A percentile compares a stretch with the other conserved stretches of the same genome.
Conservation (phyloP, 306 rosid species). For the Leucaena leucocephala region DNA sequence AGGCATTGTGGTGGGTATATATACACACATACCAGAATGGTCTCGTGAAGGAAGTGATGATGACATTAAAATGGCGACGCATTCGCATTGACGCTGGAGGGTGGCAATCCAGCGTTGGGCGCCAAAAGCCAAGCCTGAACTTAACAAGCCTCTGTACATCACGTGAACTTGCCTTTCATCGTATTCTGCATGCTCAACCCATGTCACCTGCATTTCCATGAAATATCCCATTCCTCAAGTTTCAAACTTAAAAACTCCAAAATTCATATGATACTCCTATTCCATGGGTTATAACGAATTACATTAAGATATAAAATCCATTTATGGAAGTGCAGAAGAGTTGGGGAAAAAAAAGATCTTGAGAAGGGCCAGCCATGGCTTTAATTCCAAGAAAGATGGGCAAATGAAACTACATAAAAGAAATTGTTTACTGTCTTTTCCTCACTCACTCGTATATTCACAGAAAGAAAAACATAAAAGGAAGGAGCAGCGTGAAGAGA, state of each 20-base stretch:
- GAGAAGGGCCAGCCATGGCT: neutral
- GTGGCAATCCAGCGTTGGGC: slow-evolving; percentile 89
- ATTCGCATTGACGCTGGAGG: slow-evolving; percentile 87
- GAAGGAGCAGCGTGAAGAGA: too few relatives aligned
- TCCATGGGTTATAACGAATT: neutral
- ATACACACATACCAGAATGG: slow-evolving; percentile 54
- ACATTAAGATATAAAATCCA: too few relatives aligned
- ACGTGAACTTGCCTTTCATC: slow-evolving; percentile 89
- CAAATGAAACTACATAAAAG: too few relatives aligned
- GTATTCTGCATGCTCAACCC: slow-evolving; percentile 96
- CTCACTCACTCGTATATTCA: neutral
- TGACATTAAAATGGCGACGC: slow-evolving; percentile 86
- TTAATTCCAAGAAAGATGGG: too few relatives aligned
- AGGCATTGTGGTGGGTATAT: neutral
- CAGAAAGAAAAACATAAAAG: too few relatives aligned
- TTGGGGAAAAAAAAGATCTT: neutral
- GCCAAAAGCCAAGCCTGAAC: slow-evolving; percentile 91
- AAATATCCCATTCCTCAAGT: neutral
- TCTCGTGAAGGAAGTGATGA: slow-evolving; percentile 62
- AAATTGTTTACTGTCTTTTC: too few relatives aligned
- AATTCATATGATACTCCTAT: neutral
- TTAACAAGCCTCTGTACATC: slow-evolving; percentile 66
- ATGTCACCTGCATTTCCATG: slow-evolving; percentile 67
- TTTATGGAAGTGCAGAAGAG: too few relatives aligned
- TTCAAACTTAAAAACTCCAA: neutral